Percentiles rank a stretch among this genome's conserved stretches.
Conservation (phyloP, 192 early-diverging fungal species). For the Coemansia sp. region DNA sequence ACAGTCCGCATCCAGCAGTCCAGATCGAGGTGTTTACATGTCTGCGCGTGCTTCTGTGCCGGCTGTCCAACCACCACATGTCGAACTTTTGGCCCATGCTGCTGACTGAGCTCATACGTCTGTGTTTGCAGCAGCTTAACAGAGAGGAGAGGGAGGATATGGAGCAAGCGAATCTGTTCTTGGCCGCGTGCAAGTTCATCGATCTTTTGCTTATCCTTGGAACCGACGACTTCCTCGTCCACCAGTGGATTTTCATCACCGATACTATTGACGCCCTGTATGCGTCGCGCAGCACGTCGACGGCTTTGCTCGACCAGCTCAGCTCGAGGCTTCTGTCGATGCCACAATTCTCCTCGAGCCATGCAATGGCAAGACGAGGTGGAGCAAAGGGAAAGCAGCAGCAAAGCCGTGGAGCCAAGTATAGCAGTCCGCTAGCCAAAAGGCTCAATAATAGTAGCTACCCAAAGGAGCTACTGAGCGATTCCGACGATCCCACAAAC, state of each 20-base stretch:
- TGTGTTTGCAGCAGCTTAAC: conserved; percentile 28
- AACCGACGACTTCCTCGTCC: conserved; percentile 83
- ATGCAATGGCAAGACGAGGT: neutral
- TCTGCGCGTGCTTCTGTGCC: conserved; percentile 76
- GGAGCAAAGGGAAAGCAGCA: neutral
- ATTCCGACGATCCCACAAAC: conserved; percentile 28
- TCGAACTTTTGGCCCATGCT: conserved; percentile 92
- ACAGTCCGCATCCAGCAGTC: conserved; percentile 65
- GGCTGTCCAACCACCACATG: conserved; percentile 80
- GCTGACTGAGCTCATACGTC: conserved; percentile 77
- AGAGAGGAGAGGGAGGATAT: conserved; percentile 48
- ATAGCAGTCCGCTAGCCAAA: neutral
- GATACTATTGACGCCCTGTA: conserved; percentile 78
- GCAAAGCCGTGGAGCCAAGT: conserved; percentile 12
- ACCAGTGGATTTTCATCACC: conserved; percentile 94
- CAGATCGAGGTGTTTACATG: conserved; percentile 86
- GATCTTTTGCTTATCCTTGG: conserved; percentile 81
- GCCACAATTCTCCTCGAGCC: conserved; percentile 14
- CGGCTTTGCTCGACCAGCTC: conserved; percentile 70
- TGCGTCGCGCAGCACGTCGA: conserved; percentile 54
- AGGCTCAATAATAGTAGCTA: conserved; percentile 24
- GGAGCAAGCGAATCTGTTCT: conserved; percentile 71
- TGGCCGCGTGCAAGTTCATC: conserved; percentile 88
- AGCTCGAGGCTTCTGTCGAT: conserved; percentile 60
- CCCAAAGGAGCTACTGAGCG: conserved; percentile 28